Base-by-base conservation (phyloP, 1,284 basidiomycete genomes). In the Stygiomarasmius scandens region DNA sequence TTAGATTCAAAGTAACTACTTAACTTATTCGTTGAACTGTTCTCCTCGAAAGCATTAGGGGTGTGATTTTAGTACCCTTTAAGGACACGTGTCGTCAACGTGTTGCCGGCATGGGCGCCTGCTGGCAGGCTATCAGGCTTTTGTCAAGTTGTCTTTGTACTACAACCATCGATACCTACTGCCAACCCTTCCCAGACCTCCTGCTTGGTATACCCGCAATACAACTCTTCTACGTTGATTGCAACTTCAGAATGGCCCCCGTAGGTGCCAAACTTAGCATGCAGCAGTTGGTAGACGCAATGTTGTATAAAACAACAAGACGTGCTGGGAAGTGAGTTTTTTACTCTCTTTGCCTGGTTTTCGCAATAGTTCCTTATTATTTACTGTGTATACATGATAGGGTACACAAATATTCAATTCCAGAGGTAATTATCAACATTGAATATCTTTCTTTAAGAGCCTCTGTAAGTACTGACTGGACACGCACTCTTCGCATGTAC, bases 231-330 rank as follows among this genome's bases (percentile, higher is more conserved):
- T 9, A 41, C 38, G 4, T 16, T 16, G 8, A 9, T 9, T 41
- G 6, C n/a, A 16, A 12, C 6, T 8, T 12, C n/a, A 41, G 5
- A 41, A 41, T 41, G 38, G 38, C 38, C n/a, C 49, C 55, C 12
- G 41, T 45, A 34, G 54, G 58, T 3, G 55, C 50, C 11, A 44
- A 60, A 44, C 47, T 60, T 2, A 51, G 43, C 47, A 52, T 56
- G 32, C 52, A 60, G 24, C 55, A 60, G 34, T 51, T 60, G 14
- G 48, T 60, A 10, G 50, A 60, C 36, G 55, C 58, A n/a, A n/a
- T 60, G 9, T 48, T 60, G 32, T 54, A 50, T 27, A 54, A 56
- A n/a, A 53, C 27, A 38, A 54, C 55, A 41, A 56, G 56, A 38
- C 46, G 43, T 24, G 56, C 53, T 34, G 47, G 52, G 20, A 55